Conservation (phyloP, 352 stramenopile species). For the Globisporangium parvum region DNA sequence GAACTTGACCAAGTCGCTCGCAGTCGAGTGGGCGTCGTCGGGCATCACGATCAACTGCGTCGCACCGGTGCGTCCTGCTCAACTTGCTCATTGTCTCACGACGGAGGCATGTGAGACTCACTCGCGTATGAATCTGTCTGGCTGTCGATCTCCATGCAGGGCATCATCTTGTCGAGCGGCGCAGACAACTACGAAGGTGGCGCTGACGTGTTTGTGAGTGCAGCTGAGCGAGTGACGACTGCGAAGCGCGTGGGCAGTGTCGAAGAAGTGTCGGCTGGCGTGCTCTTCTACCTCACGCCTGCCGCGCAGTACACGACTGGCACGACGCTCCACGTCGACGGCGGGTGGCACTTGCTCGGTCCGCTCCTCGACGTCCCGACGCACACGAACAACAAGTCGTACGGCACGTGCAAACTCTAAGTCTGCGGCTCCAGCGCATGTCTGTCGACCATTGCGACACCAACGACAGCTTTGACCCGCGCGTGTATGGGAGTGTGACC, state of each 20-base stretch:
- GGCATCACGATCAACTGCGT: constrained; percentile 93
- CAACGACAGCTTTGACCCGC: neutral
- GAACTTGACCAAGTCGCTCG: constrained; percentile 93
- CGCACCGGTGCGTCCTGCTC: constrained; percentile 68
- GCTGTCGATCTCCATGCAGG: constrained; percentile 23
- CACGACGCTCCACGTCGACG: constrained; percentile 73
- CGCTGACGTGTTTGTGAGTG: constrained; percentile 77
- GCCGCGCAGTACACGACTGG: constrained; percentile 84
- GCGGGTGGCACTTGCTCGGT: constrained; percentile 44
- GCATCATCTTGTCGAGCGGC: constrained; percentile 72
- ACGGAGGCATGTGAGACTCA: too few species aligned
- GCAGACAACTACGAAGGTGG: constrained; percentile 90
- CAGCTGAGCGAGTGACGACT: constrained; percentile 68
- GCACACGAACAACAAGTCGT: constrained; percentile 60
- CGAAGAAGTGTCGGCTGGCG: constrained; percentile 78
- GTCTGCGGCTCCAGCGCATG: neutral
- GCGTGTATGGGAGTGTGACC: neutral
- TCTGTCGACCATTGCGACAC: neutral
- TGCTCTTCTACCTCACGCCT: constrained; percentile 82
- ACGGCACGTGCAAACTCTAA: constrained; percentile 56
- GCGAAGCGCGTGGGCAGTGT: constrained; percentile 88
- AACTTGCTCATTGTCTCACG: constrained; percentile 19
- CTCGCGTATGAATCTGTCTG: constrained; percentile 1
- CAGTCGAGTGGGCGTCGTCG: constrained; percentile 90
- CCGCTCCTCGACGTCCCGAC: constrained; percentile 62